These are phyloP conservation scores for Amphibolis antarctica DNA, from an alignment of 106 monocot species.

Conservation along the genomic window DNA sequence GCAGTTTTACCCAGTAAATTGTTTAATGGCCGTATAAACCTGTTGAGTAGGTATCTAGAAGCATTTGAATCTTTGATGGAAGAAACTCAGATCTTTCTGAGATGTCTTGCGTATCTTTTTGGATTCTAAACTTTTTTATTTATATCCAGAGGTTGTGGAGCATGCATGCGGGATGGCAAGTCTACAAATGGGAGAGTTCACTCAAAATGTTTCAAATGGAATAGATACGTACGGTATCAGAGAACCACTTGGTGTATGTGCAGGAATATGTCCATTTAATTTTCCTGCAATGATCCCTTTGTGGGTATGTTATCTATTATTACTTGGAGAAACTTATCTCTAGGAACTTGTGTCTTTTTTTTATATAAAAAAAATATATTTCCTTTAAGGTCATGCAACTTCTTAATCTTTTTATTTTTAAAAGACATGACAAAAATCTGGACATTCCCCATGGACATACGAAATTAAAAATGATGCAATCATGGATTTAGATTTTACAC, in stretches of 20 bases:
- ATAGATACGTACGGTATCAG: constrained; percentile 88
- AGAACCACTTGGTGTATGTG: constrained; percentile 97
- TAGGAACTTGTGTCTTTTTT: background rate
- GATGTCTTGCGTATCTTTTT: background rate
- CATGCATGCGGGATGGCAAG: constrained; percentile 98
- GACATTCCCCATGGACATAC: background rate
- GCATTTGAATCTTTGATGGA: no score
- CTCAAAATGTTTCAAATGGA: constrained; percentile 72
- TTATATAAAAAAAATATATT: background rate
- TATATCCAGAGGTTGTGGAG: constrained; percentile 88
- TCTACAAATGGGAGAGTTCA: constrained; percentile 95
- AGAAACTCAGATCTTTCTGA: background rate
- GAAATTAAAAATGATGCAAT: background rate
- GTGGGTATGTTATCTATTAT: constrained; percentile 52
- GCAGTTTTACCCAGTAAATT: no score
- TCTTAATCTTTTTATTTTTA: background rate
- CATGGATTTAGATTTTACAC: background rate
- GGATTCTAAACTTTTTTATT: background rate
- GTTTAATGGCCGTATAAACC: no score
- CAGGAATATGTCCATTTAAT: constrained; percentile 97
- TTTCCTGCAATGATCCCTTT: constrained; percentile 99
- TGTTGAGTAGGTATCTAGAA: no score
- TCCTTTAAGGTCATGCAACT: background rate
- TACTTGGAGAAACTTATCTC: background rate
- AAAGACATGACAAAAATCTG: background rate